These are phyloP conservation scores for Trichoderma citrinoviride DNA, from an alignment of 2,329 filamentous ascomycete species.

Conservation along the genomic window DNA sequence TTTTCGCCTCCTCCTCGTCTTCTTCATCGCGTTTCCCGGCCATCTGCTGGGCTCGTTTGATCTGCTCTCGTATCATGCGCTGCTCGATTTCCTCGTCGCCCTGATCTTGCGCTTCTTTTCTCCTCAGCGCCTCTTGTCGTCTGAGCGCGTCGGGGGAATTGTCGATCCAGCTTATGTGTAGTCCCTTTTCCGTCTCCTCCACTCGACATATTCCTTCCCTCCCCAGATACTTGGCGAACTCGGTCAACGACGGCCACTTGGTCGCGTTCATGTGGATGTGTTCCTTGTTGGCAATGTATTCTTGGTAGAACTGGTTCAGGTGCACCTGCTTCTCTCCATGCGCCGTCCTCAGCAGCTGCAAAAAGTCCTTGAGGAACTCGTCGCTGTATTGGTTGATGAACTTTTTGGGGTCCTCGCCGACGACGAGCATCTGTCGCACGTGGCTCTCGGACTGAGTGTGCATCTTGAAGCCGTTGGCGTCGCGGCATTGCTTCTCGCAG, in stretches of 20 bases:
- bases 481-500: constrained; percentile 64
- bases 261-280: constrained; percentile 95
- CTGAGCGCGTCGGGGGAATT: constrained; percentile 82
- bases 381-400: constrained; percentile 78
- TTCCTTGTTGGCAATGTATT: constrained; percentile 82
- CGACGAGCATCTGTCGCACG: constrained; percentile 81
- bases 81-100: constrained; percentile 90
- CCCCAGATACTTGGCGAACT: constrained; percentile 85
- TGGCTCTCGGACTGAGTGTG: constrained; percentile 83
- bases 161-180: constrained; percentile 89
- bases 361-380: constrained; percentile 78
- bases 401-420: constrained; percentile 84
- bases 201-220: constrained; percentile 85
- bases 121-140: constrained; percentile 74
- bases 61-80: constrained; percentile 77
- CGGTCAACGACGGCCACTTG: constrained; percentile 80
- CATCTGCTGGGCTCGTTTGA: constrained; percentile 65
- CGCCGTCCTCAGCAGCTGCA: constrained; percentile 71
- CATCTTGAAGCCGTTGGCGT: constrained; percentile 90
- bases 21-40: constrained; percentile 42
- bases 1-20: constrained; percentile 42
- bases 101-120: constrained; percentile 82
- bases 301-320: constrained; percentile 92
- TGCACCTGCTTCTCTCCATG: constrained; percentile 90
- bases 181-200: constrained; percentile 81